Evolutionary conservation across 768 basidiomycete genomes (phyloP), one percentile per base, ranked within the genome.

Genomic region (Imleria badia): DNA sequence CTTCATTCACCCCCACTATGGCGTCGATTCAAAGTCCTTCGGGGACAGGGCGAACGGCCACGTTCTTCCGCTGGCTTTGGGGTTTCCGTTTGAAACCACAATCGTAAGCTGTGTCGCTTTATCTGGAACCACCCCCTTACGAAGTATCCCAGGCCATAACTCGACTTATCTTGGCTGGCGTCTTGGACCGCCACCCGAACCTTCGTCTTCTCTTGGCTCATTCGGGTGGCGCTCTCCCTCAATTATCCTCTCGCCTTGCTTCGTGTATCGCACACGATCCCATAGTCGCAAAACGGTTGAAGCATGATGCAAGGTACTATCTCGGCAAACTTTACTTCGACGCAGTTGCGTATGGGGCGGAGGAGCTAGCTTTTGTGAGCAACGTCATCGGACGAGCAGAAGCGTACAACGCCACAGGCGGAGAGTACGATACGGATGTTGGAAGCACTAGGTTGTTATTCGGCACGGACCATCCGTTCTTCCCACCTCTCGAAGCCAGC

Each of bases 11-110:
- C 91, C 91, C 9, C 92, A 94, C 67, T 94, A 94, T 66, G 89
- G 90, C 12, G 81, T 94, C 22, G 86, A 86, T 60, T 72, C 73
- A n/a, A 79, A 79, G 42, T 83, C 81, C 5, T 94, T 89, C 80
- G 91, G 91, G 1, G 79, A 84, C 51, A 82, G 76, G 55, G 80
- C 85, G 39, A 94, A 94, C 60, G 93, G 93, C 0, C 93, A 94
- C 59, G 93, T 93, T 36, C 81, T 95, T 29, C 88, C 91, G 3
- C 80, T 94, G 48, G 89, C 91, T 1, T 78, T 93, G 15, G 92
- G 93, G 1, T 94, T 95, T 71, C 92, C 92, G 3, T 87, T 94
- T 63, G 93, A 94, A 73, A 94, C 92, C 17, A 93, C 93, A 5
- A 85, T 84, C 31, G 91, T 91, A 61, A 67, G 87, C 76, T 39